These are phyloP conservation scores for Galerina marginata DNA, from an alignment of 768 basidiomycete genomes.

Conservation along the genomic window DNA sequence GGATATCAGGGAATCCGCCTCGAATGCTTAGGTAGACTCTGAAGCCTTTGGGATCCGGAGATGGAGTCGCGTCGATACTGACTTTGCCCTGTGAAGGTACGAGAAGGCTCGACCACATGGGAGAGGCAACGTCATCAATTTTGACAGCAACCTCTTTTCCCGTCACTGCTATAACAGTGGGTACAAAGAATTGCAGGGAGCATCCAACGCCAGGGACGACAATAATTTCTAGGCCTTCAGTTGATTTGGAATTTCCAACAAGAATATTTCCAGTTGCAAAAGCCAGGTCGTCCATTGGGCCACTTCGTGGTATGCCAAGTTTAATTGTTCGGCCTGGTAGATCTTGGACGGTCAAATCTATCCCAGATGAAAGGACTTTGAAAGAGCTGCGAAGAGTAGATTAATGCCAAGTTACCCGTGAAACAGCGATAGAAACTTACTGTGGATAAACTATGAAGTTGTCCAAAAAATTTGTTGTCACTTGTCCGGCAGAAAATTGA, in stretches of 20 bases:
- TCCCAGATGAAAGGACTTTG: conserved; percentile 57
- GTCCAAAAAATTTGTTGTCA: conserved; percentile 56
- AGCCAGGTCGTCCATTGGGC: conserved; percentile 67
- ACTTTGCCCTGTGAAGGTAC: conserved; percentile 52
- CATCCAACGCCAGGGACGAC: conserved; percentile 48
- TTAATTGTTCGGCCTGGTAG: conserved; percentile 57
- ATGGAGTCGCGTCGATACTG: conserved; percentile 38
- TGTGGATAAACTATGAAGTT: conserved; percentile 45
- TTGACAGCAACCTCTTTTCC: conserved; percentile 51
- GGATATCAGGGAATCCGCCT: conserved; percentile 65
- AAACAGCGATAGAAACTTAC: conserved; percentile 30
- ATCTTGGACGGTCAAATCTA: conserved; percentile 65
- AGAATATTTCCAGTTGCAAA: conserved; percentile 63
- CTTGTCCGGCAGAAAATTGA: conserved; percentile 45
- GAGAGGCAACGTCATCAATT: conserved; percentile 41
- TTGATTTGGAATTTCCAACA: conserved; percentile 54
- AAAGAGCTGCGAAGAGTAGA: conserved; percentile 41
- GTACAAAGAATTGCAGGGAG: conserved; percentile 53
- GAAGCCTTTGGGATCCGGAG: conserved; percentile 43
- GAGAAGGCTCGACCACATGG: conserved; percentile 55
- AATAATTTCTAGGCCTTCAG: conserved; percentile 62
- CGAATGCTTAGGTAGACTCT: conserved; percentile 60
- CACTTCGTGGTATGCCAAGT: conserved; percentile 64
- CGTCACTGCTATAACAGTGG: conserved; percentile 58
- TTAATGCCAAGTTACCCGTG: background rate